A percentile compares a stretch with the other conserved stretches of the same genome.
Conservation (phyloP, 441 rosid genomes). For the Erysimum cheiri region DNA sequence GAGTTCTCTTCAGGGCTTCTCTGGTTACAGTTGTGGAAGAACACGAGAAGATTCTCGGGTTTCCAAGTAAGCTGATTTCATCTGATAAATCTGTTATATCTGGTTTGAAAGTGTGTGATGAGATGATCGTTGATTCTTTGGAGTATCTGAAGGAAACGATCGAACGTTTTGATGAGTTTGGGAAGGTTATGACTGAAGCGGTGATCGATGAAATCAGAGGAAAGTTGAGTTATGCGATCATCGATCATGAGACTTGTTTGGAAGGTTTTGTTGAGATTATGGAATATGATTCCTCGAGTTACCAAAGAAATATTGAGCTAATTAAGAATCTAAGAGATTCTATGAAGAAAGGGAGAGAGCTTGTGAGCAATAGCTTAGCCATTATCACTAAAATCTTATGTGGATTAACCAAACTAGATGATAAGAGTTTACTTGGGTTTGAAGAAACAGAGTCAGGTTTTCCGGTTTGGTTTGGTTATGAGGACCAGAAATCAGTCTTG, state of each 20-base stretch:
- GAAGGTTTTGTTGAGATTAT: constrained; percentile 3
- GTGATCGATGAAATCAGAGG: constrained; percentile 3
- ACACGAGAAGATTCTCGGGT: background rate
- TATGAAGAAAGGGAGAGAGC: constrained; percentile 7
- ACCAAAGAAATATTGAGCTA: background rate
- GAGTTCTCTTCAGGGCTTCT: constrained; percentile 11
- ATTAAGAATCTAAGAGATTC: background rate
- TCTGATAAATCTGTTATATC: background rate
- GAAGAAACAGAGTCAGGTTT: background rate
- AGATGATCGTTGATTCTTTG: constrained; percentile 2
- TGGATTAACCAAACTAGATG: background rate
- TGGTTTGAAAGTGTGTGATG: background rate
- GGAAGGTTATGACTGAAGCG: background rate
- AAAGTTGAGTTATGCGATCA: background rate
- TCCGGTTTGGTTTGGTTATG: background rate
- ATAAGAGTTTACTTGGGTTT: background rate
- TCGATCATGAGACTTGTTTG: constrained; percentile 1
- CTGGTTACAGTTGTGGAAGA: background rate
- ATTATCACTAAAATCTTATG: background rate
- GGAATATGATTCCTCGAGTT: background rate
- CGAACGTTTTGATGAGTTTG: background rate
- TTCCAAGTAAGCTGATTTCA: background rate
- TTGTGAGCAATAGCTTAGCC: constrained; percentile 3
- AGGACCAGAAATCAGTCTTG: background rate
- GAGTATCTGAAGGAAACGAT: background rate